Evolutionary conservation across 164 flowering plant species (phyloP).

Genomic region (Litsea cubeba): DNA sequence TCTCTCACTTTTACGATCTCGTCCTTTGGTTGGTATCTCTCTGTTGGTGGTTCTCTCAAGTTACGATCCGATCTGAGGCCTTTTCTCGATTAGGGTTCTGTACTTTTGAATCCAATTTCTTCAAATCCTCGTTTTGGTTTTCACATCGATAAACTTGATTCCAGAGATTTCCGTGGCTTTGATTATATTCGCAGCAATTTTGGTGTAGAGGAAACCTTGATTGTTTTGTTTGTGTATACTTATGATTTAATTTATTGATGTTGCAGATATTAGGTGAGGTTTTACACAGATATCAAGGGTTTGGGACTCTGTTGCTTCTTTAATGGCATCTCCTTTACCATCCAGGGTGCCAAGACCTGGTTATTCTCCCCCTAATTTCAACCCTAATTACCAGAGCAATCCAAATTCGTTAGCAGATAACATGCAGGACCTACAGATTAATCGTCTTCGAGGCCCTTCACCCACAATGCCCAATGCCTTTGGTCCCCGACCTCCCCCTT

Average conservation of each 20-base stretch:
- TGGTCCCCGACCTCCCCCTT: slow-evolving; percentile 47
- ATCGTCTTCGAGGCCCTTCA: slow-evolving; percentile 32
- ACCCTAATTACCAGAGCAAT: slow-evolving; percentile 40
- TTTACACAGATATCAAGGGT: slow-evolving; percentile 5
- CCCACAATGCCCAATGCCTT: slow-evolving; percentile 33
- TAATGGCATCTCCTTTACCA: slow-evolving; percentile 67
- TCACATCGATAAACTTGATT: too few species aligned
- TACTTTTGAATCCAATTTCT: too few species aligned
- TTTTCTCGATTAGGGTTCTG: too few species aligned
- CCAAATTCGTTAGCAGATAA: slow-evolving; percentile 46
- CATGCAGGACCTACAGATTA: slow-evolving; percentile 61
- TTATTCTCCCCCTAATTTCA: slow-evolving; percentile 49
- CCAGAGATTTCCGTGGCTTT: too few species aligned
- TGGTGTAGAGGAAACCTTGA: too few species aligned
- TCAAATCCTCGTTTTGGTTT: too few species aligned
- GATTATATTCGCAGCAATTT: too few species aligned
- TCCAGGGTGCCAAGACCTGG: slow-evolving; percentile 66
- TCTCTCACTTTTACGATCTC: not conserved
- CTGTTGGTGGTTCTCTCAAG: too few species aligned
- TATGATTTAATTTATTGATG: not conserved
- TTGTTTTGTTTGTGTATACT: not conserved
- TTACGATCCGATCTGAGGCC: too few species aligned
- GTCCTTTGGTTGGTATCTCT: too few species aligned
- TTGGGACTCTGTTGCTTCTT: slow-evolving; percentile 11
- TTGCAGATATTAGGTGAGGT: slow-evolving; percentile 9